These are phyloP conservation scores for Arxiozyma telluris DNA, from an alignment of 1,139 yeast species.

Conservation along the genomic window DNA sequence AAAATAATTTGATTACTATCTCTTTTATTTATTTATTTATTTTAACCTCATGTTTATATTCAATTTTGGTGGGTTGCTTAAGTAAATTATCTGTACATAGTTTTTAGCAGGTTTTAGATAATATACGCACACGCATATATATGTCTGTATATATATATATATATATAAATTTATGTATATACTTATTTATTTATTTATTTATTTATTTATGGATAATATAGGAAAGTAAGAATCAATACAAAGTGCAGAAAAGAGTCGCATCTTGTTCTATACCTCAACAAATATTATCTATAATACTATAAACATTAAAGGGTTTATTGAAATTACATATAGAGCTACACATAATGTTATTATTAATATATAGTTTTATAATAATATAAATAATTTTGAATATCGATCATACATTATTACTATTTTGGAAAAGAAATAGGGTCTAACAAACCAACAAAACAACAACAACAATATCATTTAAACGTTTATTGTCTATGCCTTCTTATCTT, in stretches of 20 bases:
- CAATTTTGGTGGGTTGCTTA: neutral
- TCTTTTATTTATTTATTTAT: too few relatives aligned
- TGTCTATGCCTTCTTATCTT: slow-evolving; percentile 22
- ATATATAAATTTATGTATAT: too few relatives aligned
- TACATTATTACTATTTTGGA: too few relatives aligned
- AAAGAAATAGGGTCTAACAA: neutral
- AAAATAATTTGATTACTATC: neutral
- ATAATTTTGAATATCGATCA: neutral
- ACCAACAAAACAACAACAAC: neutral
- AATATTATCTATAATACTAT: neutral
- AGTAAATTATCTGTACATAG: neutral
- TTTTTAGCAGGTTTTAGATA: neutral
- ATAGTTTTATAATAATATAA: too few relatives aligned
- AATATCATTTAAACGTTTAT: neutral
- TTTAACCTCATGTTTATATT: neutral
- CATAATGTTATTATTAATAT: neutral
- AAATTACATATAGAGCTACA: neutral
- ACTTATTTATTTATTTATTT: too few relatives aligned
- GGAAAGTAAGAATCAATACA: neutral
- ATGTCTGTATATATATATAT: too few relatives aligned
- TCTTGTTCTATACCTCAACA: neutral
- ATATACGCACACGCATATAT: too few relatives aligned
- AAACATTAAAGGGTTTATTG: neutral
- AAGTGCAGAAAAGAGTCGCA: neutral
- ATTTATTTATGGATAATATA: neutral